Base-by-base conservation (phyloP, 139 green algal genomes). In the Chlamydomonas sp. region DNA sequence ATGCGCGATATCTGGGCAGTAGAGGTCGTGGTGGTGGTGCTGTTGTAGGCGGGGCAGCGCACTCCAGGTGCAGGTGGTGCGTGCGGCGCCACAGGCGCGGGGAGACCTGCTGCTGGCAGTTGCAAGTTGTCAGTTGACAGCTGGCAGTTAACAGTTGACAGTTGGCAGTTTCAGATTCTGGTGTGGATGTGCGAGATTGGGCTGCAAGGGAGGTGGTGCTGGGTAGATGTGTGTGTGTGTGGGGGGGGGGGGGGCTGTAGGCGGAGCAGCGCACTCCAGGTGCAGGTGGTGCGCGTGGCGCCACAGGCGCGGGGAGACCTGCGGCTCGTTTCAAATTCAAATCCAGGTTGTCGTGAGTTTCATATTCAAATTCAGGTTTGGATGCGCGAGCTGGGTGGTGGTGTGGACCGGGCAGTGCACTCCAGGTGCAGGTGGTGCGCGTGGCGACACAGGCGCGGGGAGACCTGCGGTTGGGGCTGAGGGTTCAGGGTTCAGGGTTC, bases 21-120 rank as follows among this genome's bases (percentile, higher is more conserved):
- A 58, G 34, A 59, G 54, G 22, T 1, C 50, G 58, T 8, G 47
- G 34, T 2, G 22, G 10, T 38, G 62, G 43, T 47, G 39, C 33
- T 16, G 67, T 8, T 8, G 28, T 8, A 24, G 47, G 59, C 39
- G 48, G 65, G 31, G 16, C 36, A 3, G 74, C 67, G 3, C 71
- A 65, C 22, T 75, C 60, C n/a, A 77, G 28, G 61, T 81, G 76
- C 2, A 81, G 24, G 1, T 65, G 76, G 28, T 54, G 48, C 39
- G 73, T 10, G 60, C 75, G 71, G 24, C 76, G 71, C 58, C 71
- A 74, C 24, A 81, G 59, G 33, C 76, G 71, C 13, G 65, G 39
- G 59, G 31, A 39, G 43, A 73, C 31, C 47, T 76, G 75, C 30
- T 77, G n/a, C n/a, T n/a, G n/a, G n/a, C n/a, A n/a, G n/a, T n/a